phyloP scores from a whole-genome alignment of 106 monocot genomes.

The Xerophyta viscosa region DNA sequence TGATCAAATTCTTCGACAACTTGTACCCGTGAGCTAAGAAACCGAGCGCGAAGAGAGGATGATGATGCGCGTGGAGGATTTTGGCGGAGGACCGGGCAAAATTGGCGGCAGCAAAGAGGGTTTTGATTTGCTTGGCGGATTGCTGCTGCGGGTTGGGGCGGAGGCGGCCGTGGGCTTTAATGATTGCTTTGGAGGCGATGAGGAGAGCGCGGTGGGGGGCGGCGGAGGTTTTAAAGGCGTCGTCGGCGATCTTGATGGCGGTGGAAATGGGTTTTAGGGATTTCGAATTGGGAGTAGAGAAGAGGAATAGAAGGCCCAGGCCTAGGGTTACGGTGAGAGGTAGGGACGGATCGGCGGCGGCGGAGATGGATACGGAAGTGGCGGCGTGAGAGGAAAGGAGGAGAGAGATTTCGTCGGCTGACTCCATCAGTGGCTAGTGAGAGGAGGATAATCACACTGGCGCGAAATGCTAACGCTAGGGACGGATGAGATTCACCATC shows the following conservation, averaged over 20 bases:
- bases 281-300: slow-evolving; percentile 6
- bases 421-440: too few relatives aligned
- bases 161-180: slow-evolving; percentile 36
- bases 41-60: slow-evolving; percentile 20
- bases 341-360: slow-evolving; percentile 1
- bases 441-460: too few relatives aligned
- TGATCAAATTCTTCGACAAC: slow-evolving; percentile 46
- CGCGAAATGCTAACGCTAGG: too few relatives aligned
- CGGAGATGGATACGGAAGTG: too few relatives aligned
- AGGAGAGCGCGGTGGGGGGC: slow-evolving; percentile 18
- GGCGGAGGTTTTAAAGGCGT: slow-evolving; percentile 25
- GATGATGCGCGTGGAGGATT: neutral
- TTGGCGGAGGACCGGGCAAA: slow-evolving; percentile 17
- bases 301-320: neutral
- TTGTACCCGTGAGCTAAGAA: slow-evolving; percentile 41
- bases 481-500: too few relatives aligned
- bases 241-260: slow-evolving; percentile 28
- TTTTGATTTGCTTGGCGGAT: slow-evolving; percentile 12
- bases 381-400: too few relatives aligned
- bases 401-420: too few relatives aligned
- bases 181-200: slow-evolving; percentile 27
- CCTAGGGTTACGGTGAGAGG: slow-evolving; percentile 12
- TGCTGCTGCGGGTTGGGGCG: neutral
- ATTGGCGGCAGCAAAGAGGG: slow-evolving; percentile 20
- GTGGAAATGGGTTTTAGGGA: slow-evolving; percentile 26